Evolutionary conservation across 2,329 filamentous ascomycete genomes (phyloP).

Genomic region (Fusarium sp.): DNA sequence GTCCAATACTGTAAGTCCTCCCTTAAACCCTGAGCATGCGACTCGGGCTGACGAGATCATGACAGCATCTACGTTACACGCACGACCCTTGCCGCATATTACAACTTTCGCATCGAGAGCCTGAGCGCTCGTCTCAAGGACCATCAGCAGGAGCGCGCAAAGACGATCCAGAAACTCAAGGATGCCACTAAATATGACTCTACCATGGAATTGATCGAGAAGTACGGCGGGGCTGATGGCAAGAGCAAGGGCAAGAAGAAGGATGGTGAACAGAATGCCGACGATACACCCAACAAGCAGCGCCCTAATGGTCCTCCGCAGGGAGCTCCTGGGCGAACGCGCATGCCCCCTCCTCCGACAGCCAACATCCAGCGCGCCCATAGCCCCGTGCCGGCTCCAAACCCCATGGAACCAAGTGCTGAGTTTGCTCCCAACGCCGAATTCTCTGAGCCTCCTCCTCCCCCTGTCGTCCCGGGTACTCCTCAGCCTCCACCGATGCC

Average conservation of each 20-base stretch:
- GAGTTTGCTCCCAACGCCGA: slow-evolving; percentile 81
- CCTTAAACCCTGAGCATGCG: not conserved
- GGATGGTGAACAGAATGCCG: slow-evolving; percentile 22
- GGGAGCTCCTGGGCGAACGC: slow-evolving; percentile 55
- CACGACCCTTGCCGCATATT: slow-evolving; percentile 74
- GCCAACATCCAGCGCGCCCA: slow-evolving; percentile 68
- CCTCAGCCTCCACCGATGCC: slow-evolving; percentile 36
- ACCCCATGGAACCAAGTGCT: slow-evolving; percentile 58
- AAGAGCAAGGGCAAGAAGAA: slow-evolving; percentile 52
- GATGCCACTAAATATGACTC: slow-evolving; percentile 96
- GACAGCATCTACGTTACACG: slow-evolving; percentile 83
- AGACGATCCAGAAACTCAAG: slow-evolving; percentile 94
- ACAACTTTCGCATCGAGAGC: slow-evolving; percentile 81
- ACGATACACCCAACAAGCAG: slow-evolving; percentile 34
- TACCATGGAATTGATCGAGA: slow-evolving; percentile 91
- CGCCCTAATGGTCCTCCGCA: slow-evolving; percentile 5
- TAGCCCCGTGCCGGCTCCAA: slow-evolving; percentile 47
- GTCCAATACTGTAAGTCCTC: slow-evolving; percentile 77
- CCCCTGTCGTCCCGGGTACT: slow-evolving; percentile 54
- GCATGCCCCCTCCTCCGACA: slow-evolving; percentile 68
- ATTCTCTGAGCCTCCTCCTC: slow-evolving; percentile 48
- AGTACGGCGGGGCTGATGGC: slow-evolving; percentile 81
- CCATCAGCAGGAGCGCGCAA: slow-evolving; percentile 81
- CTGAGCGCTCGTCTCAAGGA: slow-evolving; percentile 77
- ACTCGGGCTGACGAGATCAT: slow-evolving; percentile 26